Base-by-base conservation (phyloP, 495 filamentous ascomycete genomes). In the Aspergillus affinis region DNA sequence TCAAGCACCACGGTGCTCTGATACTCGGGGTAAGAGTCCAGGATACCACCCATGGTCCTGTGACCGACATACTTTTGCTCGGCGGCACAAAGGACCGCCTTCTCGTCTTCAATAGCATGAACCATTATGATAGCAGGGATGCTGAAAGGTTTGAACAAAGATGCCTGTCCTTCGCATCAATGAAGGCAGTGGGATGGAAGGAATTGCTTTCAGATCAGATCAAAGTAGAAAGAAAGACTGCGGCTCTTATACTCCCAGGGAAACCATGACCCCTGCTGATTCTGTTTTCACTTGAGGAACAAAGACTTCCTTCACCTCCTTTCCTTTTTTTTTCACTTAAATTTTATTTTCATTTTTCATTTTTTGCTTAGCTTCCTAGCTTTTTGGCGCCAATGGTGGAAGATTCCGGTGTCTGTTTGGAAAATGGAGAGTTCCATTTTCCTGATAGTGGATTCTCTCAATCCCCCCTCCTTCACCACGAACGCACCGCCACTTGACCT, bases 1-100 rank as follows among this genome's bases (percentile, higher is more conserved):
- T 59, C 57, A 12, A 59, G 50, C 3, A 15, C 21, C 5, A 21
- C 57, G 5, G 57, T 59, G n/a, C 17, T 23, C 20, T 45, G 19
- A 20, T 59, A 59, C 29, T 59, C 57, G 17, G 57, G 57, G 21
- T 52, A 59, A 4, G 19, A 19, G 13, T 53, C 19, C 10, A 59
- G 49, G 15, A 59, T 59, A 2, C 23, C 36, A n/a, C 36, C 30
- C 7, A 53, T 46, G 8, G 26, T 51, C 7, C 30, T 32, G 2
- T 7, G 30, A 12, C 30, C 10, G 30, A 12, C 29, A 10, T 2
- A 4, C 29, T 32, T 32, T 26, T 26, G 30, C 12, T 17, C 13
- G 36, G 36, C 13, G 36, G 36, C 9, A 41, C 9, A 41, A 41
- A 15, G 13, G 15, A 15, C 36, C 36, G 36, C 10, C 3, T 41